Evolutionary conservation across 345 rosid genomes (phyloP).

Genomic region (Boechera retrofracta): DNA sequence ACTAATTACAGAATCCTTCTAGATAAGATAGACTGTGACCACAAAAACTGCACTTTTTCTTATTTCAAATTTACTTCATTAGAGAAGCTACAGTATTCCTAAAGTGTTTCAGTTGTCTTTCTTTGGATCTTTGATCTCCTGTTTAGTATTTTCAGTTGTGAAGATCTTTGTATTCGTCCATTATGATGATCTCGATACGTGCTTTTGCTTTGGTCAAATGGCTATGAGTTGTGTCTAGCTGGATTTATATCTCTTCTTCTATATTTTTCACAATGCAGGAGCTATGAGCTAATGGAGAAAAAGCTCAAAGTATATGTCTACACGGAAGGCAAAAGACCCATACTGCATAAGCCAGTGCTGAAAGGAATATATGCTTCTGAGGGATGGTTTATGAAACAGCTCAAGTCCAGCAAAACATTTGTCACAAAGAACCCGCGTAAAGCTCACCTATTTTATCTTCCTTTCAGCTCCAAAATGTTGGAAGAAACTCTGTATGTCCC

Average conservation of each 20-base stretch:
- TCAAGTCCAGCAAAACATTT: constrained; percentile 69
- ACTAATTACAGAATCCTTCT: constrained; percentile 5
- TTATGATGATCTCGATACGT: background rate
- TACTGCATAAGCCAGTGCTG: constrained; percentile 71
- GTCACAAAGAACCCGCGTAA: constrained; percentile 63
- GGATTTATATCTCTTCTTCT: constrained; percentile 1
- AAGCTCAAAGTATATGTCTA: constrained; percentile 82
- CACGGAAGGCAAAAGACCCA: constrained; percentile 82
- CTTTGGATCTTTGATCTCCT: constrained; percentile 7
- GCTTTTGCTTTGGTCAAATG: constrained; percentile 12
- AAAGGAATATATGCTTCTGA: constrained; percentile 96
- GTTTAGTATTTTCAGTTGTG: background rate
- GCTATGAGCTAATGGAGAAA: constrained; percentile 91
- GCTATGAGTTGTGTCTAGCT: constrained; percentile 20
- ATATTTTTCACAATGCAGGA: constrained; percentile 57
- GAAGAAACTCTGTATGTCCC: constrained; percentile 74
- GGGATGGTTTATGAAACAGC: constrained; percentile 96
- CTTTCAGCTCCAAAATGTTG: constrained; percentile 85
- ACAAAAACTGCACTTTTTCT: background rate
- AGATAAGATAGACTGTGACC: background rate
- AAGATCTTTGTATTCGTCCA: background rate
- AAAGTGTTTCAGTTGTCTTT: background rate
- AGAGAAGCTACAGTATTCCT: background rate
- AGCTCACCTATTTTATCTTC: constrained; percentile 90
- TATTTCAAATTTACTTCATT: background rate